phyloP scores from a whole-genome alignment of 176 grass and related monocot species.

The Calamus simplicifolius region DNA sequence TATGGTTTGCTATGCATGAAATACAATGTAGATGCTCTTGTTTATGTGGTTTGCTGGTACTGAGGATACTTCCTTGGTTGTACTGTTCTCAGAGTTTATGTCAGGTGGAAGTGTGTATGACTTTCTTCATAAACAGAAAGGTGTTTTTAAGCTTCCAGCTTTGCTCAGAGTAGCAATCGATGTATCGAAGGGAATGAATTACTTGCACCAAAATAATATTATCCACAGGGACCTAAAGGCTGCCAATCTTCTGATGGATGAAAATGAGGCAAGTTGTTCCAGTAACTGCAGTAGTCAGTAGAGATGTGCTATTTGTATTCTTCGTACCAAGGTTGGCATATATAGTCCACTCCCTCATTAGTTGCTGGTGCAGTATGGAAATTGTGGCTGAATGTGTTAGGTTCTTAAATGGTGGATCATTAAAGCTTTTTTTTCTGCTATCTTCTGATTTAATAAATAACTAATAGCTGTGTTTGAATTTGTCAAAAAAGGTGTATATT shows the following conservation, averaged over 20 bases:
- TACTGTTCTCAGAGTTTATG: conserved; percentile 69
- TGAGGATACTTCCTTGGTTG: background rate
- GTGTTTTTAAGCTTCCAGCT: conserved; percentile 73
- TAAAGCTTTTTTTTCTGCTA: no score
- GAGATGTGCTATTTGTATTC: no score
- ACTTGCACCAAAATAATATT: conserved; percentile 99
- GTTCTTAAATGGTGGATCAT: no score
- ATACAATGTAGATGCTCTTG: background rate
- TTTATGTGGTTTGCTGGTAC: background rate
- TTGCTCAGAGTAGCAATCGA: conserved; percentile 88
- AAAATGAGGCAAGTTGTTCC: conserved; percentile 72
- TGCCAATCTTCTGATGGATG: conserved; percentile 99
- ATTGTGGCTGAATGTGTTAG: no score
- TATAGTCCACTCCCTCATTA: no score
- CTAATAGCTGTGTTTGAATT: no score
- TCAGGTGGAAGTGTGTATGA: conserved; percentile 89
- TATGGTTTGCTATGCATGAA: background rate
- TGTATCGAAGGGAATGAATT: conserved; percentile 99
- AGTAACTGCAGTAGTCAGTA: background rate
- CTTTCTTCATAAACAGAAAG: conserved; percentile 95
- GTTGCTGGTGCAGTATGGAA: no score
- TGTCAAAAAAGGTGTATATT: no score
- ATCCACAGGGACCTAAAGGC: conserved; percentile 97
- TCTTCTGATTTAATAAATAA: no score
- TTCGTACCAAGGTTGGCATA: no score